Base-by-base conservation (phyloP, 768 basidiomycete genomes). In the Sporobolomyces phaffii region DNA sequence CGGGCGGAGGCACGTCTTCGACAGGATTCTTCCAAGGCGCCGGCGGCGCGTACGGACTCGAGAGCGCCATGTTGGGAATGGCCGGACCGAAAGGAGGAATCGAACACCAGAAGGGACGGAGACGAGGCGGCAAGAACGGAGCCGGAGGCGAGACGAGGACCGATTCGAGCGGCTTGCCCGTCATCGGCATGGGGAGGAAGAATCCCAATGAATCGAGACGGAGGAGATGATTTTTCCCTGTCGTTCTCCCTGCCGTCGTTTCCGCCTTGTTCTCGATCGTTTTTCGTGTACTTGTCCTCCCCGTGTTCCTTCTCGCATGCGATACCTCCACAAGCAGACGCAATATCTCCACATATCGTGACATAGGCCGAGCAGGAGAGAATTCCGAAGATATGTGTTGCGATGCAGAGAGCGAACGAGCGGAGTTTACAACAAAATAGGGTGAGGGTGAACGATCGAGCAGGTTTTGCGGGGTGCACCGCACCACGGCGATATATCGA, bases 181-280 rank as follows among this genome's bases (percentile, higher is more conserved):
- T 83, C 68, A 86, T 98, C 73, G 93, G 93, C 5, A 83, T 87
- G 72, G 94, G 94, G 28, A 82, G 85, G 76, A 88, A 83, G 76
- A 98, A 98, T 79, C 91, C 91, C 2, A 97, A 98, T 76, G 89
- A 88, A 77, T 76, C 76, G 26, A 82, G 82, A 73, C 82, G 84
- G 74, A 83, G 82, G 77, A 81, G 69, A 58, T 62, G 68, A 34
- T 5, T 5, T 8, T 22, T 48, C 9, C 29, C 20, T 29, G 4
- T 15, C 4, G 38, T 24, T 10, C 11, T n/a, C n/a, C n/a, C n/a
- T n/a, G n/a, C n/a, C n/a, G 38, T 17, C 34, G 6, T 56, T 38
- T 29, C 17, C 34, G 31, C 40, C 18, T 26, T 22, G 5, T 26
- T 36, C 34, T 18, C 20, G 13, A 13, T 17, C 34, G 52, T n/a